Evolutionary conservation across 805 yeast genomes (phyloP), one percentile per base, ranked within the genome.

Genomic region (Metschnikowia sp.): DNA sequence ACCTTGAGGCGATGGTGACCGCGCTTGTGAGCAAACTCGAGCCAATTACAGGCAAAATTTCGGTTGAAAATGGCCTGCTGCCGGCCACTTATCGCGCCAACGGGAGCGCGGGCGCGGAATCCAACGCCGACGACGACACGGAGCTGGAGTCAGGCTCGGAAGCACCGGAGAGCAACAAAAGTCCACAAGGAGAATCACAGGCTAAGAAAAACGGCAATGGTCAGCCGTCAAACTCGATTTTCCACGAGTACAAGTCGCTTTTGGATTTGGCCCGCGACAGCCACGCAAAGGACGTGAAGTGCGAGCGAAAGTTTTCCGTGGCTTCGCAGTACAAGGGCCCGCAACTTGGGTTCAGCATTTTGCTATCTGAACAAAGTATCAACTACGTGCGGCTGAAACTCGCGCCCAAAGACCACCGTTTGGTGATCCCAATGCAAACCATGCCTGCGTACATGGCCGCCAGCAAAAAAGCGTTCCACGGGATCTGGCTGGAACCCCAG

Each of bases 391-490:
- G 39, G 8, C 36, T 28, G 38, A 38, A 43, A 32, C 46, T 53
- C 13, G 44, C 15, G 11, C 50, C 49, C 8, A 29, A 39, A 18
- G 47, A 43, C 35, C 52, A 49, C 37, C 33, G 45, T 38, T 45
- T 53, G 32, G 41, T 44, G 31, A 41, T 39, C 13, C 57, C 57
- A 15, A 38, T 53, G 48, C 50, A 53, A 22, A 47, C 50, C n/a
- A 36, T 53, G 22, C 50, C 48, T 2, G 32, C 38, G 26, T 64
- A 63, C 44, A 62, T 64, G 47, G 49, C 44, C 6, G 51, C 44
- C 13, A 50, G 57, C 45, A 52, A 49, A 15, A 40, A 34, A 33
- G 45, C 47, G 36, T 48, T 51, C 18, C 49, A 42, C 19, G 43
- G 32, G 13, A 46, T 46, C 29, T 53, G 53, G 53, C 33, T 32